Evolutionary conservation across 78 protist genomes (phyloP).

Genomic region (Mastigamoeba balamuthi): DNA sequence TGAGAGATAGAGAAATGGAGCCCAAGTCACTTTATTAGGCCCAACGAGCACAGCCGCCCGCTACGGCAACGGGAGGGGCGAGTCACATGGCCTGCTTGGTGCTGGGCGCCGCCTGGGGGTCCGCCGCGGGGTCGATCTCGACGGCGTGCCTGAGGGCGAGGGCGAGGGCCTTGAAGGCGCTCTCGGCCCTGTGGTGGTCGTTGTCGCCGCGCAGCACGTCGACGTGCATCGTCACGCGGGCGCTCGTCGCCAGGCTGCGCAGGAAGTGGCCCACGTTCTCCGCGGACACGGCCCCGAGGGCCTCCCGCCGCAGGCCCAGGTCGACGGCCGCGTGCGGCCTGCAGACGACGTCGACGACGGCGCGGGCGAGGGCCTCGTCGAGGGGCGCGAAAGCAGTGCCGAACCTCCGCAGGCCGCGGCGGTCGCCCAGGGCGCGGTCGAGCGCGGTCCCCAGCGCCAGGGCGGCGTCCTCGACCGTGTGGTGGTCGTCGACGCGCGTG

Average conservation of each 20-base stretch:
- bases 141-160: constrained; percentile 34
- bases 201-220: constrained; percentile 43
- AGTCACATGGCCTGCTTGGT: too few species aligned
- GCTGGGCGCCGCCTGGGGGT: too few species aligned
- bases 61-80: too few species aligned
- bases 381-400: constrained; percentile 54
- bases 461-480: constrained; percentile 66
- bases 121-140: constrained; percentile 9
- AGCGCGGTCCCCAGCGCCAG: constrained; percentile 44
- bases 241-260: constrained; percentile 40
- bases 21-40: too few species aligned
- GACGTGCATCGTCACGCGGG: constrained; percentile 56
- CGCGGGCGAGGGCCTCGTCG: constrained; percentile 59
- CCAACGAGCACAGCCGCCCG: too few species aligned
- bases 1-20: too few species aligned
- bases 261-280: constrained; percentile 70
- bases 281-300: constrained; percentile 46
- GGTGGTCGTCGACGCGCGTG: constrained; percentile 66
- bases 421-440: constrained; percentile 25
- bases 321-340: constrained; percentile 32
- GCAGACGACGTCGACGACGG: constrained; percentile 61
- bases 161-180: constrained; percentile 55
- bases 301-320: constrained; percentile 38
- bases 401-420: constrained; percentile 19
- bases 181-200: constrained; percentile 68